These are phyloP conservation scores for Corymbia calophylla DNA, from an alignment of 441 rosid genomes.

Conservation along the genomic window DNA sequence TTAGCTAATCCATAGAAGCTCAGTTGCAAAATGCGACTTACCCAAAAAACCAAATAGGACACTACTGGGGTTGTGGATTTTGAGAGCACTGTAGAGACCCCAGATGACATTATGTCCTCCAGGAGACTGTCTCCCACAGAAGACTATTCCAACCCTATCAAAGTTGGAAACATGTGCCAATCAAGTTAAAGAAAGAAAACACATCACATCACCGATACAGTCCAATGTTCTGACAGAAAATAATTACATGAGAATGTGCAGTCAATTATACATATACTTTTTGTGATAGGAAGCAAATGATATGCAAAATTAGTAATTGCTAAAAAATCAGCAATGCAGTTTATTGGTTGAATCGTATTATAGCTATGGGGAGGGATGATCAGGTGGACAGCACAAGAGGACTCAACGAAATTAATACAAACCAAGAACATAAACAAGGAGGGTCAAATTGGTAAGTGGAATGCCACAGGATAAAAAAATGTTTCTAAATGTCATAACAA, in stretches of 20 bases:
- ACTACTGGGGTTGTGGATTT: constrained; percentile 67
- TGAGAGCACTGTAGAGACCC: constrained; percentile 83
- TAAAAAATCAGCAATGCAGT: not conserved
- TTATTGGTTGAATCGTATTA: not conserved
- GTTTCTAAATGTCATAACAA: not conserved
- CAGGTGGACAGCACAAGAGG: not conserved
- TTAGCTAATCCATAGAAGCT: not conserved
- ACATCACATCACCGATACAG: not conserved
- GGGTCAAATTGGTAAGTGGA: not conserved
- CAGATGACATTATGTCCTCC: constrained; percentile 97
- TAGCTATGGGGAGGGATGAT: not conserved
- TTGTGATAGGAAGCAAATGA: not conserved
- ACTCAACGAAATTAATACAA: not conserved
- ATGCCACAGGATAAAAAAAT: not conserved
- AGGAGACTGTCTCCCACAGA: constrained; percentile 97
- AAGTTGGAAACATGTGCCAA: constrained; percentile 1
- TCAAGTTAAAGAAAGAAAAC: not conserved
- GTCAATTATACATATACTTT: not conserved
- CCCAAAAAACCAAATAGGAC: constrained; percentile 83
- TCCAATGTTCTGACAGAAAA: not conserved
- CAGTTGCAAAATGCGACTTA: constrained; percentile 14
- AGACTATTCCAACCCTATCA: constrained; percentile 84
- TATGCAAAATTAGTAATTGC: not conserved
- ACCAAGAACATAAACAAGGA: not conserved
- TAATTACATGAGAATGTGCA: not conserved